These are phyloP conservation scores for Tetrapisispora pingtungensis DNA, from an alignment of 805 yeast species.

Conservation along the genomic window DNA sequence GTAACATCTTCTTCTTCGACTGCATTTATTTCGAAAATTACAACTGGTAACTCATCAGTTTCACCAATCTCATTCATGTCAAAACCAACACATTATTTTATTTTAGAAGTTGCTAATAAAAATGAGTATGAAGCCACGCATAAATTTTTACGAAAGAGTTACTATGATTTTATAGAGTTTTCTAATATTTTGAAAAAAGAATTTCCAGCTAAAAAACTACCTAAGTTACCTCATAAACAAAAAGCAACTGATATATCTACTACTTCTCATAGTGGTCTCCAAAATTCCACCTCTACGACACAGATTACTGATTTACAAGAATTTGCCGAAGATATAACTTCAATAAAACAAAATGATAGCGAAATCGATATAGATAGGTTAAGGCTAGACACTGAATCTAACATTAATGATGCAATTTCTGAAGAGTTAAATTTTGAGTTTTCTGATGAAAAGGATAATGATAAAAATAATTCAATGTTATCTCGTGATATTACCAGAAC, in stretches of 20 bases:
- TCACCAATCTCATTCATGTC: conserved; percentile 1
- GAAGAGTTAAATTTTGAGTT: conserved; percentile 8
- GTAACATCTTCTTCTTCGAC: conserved; percentile 12
- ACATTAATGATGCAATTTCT: conserved; percentile 10
- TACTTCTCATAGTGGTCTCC: neutral
- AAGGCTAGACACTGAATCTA: conserved; percentile 1
- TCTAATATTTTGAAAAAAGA: conserved; percentile 39
- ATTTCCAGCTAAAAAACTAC: conserved; percentile 63
- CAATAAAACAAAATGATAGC: neutral
- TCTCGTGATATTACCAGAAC: conserved; percentile 70
- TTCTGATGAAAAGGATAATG: conserved; percentile 4
- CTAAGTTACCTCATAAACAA: conserved; percentile 48
- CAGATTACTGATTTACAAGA: neutral
- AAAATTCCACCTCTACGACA: neutral
- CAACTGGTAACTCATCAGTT: conserved; percentile 10
- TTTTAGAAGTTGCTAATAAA: conserved; percentile 36
- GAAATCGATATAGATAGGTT: neutral
- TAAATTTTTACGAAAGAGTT: conserved; percentile 28
- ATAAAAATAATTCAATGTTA: conserved; percentile 26
- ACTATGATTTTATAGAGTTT: conserved; percentile 55
- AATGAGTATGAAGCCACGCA: conserved; percentile 16
- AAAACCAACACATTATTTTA: conserved; percentile 33
- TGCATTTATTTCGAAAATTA: conserved; percentile 22
- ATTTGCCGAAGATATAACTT: neutral
- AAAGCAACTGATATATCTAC: conserved; percentile 12